phyloP scores from a whole-genome alignment of 768 basidiomycete genomes.

The Rhizopogon roseolus region DNA sequence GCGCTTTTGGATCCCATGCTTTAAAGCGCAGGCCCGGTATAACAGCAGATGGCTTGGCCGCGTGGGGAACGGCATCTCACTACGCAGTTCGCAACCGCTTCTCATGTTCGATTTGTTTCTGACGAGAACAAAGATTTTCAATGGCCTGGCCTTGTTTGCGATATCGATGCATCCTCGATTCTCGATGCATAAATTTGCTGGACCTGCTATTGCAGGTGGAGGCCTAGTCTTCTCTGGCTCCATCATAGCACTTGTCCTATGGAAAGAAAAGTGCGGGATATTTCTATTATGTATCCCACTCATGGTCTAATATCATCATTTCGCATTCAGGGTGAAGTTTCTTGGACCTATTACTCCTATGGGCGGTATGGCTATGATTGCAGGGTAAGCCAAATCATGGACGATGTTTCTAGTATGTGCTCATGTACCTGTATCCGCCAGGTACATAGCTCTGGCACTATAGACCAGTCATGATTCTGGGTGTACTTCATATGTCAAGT shows the following conservation, averaged over 20 bases:
- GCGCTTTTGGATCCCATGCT: slow-evolving; percentile 68
- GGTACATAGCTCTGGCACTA: slow-evolving; percentile 50
- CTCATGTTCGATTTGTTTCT: slow-evolving; percentile 5
- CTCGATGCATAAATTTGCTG: slow-evolving; percentile 55
- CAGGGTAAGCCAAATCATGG: slow-evolving; percentile 44
- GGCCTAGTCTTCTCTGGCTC: slow-evolving; percentile 58
- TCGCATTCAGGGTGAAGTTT: slow-evolving; percentile 34
- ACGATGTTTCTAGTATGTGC: background rate
- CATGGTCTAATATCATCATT: slow-evolving; percentile 3
- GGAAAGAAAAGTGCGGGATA: slow-evolving; percentile 35
- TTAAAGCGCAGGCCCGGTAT: slow-evolving; percentile 44
- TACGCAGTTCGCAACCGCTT: slow-evolving; percentile 49
- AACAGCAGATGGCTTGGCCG: slow-evolving; percentile 46
- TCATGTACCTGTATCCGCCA: slow-evolving; percentile 17
- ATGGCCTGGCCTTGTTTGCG: slow-evolving; percentile 61
- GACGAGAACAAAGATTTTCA: slow-evolving; percentile 46
- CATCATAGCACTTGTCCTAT: slow-evolving; percentile 51
- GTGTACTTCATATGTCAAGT: too few species aligned
- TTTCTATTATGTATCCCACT: background rate
- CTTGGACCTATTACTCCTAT: slow-evolving; percentile 66
- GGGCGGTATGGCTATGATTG: slow-evolving; percentile 60
- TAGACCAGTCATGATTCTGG: slow-evolving; percentile 17
- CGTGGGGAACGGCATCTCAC: slow-evolving; percentile 59
- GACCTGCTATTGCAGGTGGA: slow-evolving; percentile 59
- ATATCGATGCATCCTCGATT: slow-evolving; percentile 63